A percentile compares a stretch with the other conserved stretches of the same genome.
Conservation (phyloP, 2,329 filamentous ascomycete species). For the Ophiostoma sp. region DNA sequence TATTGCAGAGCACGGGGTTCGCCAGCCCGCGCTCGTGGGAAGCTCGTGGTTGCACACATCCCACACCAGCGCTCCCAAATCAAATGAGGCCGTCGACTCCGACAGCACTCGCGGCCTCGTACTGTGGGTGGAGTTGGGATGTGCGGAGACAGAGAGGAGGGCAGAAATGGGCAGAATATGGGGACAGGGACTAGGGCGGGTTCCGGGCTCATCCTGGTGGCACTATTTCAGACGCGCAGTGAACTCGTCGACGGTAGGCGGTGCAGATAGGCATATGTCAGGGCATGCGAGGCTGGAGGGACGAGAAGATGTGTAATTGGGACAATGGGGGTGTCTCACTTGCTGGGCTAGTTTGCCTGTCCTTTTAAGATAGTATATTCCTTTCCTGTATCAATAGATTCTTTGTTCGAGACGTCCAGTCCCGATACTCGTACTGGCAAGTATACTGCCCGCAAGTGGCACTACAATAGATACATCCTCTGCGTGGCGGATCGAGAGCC, state of each 20-base stretch:
- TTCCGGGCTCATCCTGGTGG: not conserved
- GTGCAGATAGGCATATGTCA: not conserved
- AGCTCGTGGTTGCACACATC: not conserved
- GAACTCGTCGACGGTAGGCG: not conserved
- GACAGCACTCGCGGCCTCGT: not conserved
- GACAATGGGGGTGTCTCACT: not conserved
- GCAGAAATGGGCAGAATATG: not conserved
- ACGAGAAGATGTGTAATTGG: not conserved
- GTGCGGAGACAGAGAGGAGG: not conserved
- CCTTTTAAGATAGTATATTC: not conserved
- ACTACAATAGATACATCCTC: not conserved
- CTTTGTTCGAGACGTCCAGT: not conserved
- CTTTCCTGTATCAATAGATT: not conserved
- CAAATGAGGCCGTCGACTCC: not conserved
- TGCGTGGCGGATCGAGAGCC: not conserved
- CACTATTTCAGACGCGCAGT: not conserved
- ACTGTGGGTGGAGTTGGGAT: not conserved
- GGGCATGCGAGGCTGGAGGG: not conserved
- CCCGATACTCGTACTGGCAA: not conserved
- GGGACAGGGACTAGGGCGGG: not conserved
- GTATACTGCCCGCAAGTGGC: not conserved
- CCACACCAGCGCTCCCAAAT: not conserved
- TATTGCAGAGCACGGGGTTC: not conserved
- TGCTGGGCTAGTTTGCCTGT: not conserved
- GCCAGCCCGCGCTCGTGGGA: slow-evolving; percentile 10